phyloP scores from a whole-genome alignment of 352 stramenopile genomes.

The Phytophthora pinifolia region DNA sequence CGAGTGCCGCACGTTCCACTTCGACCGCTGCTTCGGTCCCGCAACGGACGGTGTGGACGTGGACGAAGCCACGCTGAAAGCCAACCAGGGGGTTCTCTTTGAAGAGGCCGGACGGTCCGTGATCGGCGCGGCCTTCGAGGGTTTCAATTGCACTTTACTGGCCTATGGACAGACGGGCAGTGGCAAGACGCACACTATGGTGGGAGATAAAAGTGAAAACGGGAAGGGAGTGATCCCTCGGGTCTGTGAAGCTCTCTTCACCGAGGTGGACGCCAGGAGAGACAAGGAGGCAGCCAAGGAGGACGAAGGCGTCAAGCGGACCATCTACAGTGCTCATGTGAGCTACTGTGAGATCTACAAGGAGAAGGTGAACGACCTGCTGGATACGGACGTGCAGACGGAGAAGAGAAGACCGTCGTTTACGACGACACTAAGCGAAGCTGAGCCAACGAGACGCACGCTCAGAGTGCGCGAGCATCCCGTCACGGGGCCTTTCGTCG shows the following conservation, averaged over 20 bases:
- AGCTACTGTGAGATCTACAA: slow-evolving; percentile 91
- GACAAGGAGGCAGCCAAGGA: slow-evolving; percentile 25
- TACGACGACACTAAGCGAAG: slow-evolving; percentile 16
- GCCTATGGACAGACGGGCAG: slow-evolving; percentile 83
- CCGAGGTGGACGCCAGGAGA: slow-evolving; percentile 54
- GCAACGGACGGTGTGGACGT: slow-evolving; percentile 25
- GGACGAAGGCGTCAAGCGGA: slow-evolving; percentile 19
- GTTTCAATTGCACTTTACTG: slow-evolving; percentile 85
- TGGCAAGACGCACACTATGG: slow-evolving; percentile 87
- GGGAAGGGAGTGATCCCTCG: slow-evolving; percentile 78
- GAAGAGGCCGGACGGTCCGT: slow-evolving; percentile 72
- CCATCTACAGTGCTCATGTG: slow-evolving; percentile 53
- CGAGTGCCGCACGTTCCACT: slow-evolving; percentile 72
- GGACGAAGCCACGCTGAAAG: slow-evolving; percentile 40
- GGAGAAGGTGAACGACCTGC: slow-evolving; percentile 85
- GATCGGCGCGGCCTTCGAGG: slow-evolving; percentile 72
- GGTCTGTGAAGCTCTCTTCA: slow-evolving; percentile 80
- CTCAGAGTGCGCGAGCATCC: slow-evolving; percentile 85
- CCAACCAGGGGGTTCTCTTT: slow-evolving; percentile 79
- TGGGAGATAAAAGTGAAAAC: slow-evolving; percentile 56
- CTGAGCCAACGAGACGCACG: slow-evolving; percentile 16
- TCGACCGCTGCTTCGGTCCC: slow-evolving; percentile 76
- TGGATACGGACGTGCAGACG: slow-evolving; percentile 34
- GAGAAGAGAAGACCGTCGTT: slow-evolving; percentile 33
- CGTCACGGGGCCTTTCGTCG: slow-evolving; percentile 81